phyloP scores from a whole-genome alignment of 176 grass and related monocot species.

The Phyllostachys edulis region DNA sequence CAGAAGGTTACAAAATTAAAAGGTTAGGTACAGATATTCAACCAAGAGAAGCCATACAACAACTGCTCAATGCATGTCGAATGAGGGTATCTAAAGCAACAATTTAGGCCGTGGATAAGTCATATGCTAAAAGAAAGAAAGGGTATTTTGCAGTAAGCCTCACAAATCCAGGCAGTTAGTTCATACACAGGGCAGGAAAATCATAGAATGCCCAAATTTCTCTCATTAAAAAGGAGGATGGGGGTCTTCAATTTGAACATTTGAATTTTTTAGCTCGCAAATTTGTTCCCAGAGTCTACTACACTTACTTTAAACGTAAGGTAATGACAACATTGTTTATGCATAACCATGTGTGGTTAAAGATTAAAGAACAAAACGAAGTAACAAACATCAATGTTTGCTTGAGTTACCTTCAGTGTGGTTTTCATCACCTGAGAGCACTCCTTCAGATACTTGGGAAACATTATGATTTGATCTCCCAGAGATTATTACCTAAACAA shows the following conservation, averaged over 20 bases:
- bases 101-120: constrained; percentile 17
- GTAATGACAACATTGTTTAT: neutral
- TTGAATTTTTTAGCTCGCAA: neutral
- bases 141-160: neutral
- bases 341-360: constrained; percentile 10
- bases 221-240: neutral
- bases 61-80: constrained; percentile 56
- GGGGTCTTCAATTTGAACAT: neutral
- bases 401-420: constrained; percentile 57
- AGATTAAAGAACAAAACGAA: constrained; percentile 16
- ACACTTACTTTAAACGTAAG: neutral
- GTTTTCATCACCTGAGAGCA: constrained; percentile 60
- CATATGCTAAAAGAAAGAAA: neutral
- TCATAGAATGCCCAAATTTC: neutral
- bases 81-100: constrained; percentile 45
- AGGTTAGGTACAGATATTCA: too few relatives aligned
- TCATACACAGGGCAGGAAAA: neutral
- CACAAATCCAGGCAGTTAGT: neutral
- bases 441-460: constrained; percentile 44
- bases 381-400: neutral
- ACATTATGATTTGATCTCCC: constrained; percentile 67
- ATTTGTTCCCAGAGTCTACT: neutral
- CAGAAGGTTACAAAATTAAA: too few relatives aligned
- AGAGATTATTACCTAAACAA: constrained; percentile 68
- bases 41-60: too few relatives aligned